phyloP scores from a whole-genome alignment of 768 basidiomycete genomes.

The Mycena olivaceomarginata region DNA sequence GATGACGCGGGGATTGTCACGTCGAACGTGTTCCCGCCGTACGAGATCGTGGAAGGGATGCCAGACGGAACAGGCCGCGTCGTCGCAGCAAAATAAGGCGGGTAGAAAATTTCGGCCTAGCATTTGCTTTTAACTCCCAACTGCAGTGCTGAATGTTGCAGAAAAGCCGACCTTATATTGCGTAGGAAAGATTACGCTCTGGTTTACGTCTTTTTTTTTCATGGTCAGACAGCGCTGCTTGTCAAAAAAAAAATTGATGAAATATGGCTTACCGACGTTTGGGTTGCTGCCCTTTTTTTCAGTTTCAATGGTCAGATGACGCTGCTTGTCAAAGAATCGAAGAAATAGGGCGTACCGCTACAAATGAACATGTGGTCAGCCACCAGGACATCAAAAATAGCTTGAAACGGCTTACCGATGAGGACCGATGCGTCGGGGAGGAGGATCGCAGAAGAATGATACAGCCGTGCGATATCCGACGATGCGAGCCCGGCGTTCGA shows the following conservation, averaged over 20 bases:
- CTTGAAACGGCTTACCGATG: slow-evolving; percentile 66
- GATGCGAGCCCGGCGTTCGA: slow-evolving; percentile 77
- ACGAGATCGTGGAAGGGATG: slow-evolving; percentile 84
- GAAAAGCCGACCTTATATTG: slow-evolving; percentile 68
- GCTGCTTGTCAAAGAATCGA: too few relatives aligned
- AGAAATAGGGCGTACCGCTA: too few relatives aligned
- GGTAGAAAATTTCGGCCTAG: slow-evolving; percentile 91
- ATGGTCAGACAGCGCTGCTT: too few relatives aligned
- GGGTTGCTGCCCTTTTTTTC: slow-evolving; percentile 85
- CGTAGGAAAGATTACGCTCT: slow-evolving; percentile 79
- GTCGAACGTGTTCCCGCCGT: slow-evolving; percentile 90
- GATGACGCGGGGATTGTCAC: slow-evolving; percentile 80
- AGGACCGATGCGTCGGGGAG: slow-evolving; percentile 92
- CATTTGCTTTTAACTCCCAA: too few relatives aligned
- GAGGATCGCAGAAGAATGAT: slow-evolving; percentile 94
- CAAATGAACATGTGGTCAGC: too few relatives aligned
- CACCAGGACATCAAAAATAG: too few relatives aligned
- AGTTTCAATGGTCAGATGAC: too few relatives aligned
- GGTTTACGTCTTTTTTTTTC: slow-evolving; percentile 73
- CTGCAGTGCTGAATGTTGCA: too few relatives aligned
- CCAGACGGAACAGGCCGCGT: slow-evolving; percentile 83
- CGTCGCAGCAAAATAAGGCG: slow-evolving; percentile 85
- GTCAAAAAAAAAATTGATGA: too few relatives aligned
- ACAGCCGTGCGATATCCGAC: slow-evolving; percentile 85
- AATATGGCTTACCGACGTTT: too few relatives aligned